Evolutionary conservation across 1,139 yeast genomes (phyloP).

Genomic region (Debaryomyces psychrophilus): DNA sequence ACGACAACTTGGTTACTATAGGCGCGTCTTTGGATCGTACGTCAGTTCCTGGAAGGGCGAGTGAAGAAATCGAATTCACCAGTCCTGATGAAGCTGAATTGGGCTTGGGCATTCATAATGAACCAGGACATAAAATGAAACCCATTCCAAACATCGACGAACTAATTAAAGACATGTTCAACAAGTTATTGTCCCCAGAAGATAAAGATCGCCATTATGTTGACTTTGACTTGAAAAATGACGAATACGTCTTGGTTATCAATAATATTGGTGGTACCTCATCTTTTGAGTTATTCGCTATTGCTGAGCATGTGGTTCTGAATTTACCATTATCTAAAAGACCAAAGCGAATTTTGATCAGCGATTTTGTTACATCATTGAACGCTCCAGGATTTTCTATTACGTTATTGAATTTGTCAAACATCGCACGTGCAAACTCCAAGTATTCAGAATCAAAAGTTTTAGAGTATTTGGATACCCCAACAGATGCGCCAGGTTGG

Average conservation of each 20-base stretch:
- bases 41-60: conserved; percentile 79
- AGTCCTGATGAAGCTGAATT: conserved; percentile 69
- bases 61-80: conserved; percentile 47
- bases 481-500: conserved; percentile 87
- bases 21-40: conserved; percentile 92
- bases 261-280: conserved; percentile 90
- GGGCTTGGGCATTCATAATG: conserved; percentile 96
- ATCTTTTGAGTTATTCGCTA: conserved; percentile 69
- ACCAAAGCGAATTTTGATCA: conserved; percentile 69
- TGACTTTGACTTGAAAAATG: conserved; percentile 54
- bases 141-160: conserved; percentile 73
- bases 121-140: conserved; percentile 75
- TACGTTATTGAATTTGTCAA: conserved; percentile 69
- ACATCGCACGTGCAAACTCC: conserved; percentile 37
- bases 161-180: conserved; percentile 55
- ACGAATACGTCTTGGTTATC: conserved; percentile 68
- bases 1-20: conserved; percentile 73
- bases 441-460: conserved; percentile 30
- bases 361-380: conserved; percentile 82
- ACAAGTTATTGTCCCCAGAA: conserved; percentile 51
- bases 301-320: conserved; percentile 52
- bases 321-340: conserved; percentile 51
- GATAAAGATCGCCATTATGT: conserved; percentile 76
- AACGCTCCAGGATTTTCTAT: conserved; percentile 91
- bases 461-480: conserved; percentile 60